phyloP scores from a whole-genome alignment of 106 monocot genomes.

The Cymbidium sinense region DNA sequence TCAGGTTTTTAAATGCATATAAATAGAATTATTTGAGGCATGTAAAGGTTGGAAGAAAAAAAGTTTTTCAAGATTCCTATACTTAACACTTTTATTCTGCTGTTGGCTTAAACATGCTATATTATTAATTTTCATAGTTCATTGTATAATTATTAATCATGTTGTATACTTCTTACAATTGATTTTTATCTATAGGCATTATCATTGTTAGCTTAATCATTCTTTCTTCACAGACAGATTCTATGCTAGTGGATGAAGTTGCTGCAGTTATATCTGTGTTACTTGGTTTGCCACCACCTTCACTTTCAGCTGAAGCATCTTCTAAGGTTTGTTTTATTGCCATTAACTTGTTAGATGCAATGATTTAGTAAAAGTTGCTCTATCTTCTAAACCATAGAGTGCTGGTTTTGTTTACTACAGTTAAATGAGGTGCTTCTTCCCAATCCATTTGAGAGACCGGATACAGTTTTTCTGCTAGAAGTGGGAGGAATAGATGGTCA shows the following conservation, averaged over 20 bases:
- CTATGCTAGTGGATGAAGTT: slow-evolving; percentile 44
- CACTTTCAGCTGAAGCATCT: slow-evolving; percentile 49
- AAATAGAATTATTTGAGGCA: background rate
- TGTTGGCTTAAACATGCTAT: background rate
- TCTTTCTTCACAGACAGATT: background rate
- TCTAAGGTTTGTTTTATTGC: slow-evolving; percentile 38
- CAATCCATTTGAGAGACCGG: slow-evolving; percentile 74
- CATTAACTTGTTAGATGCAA: background rate
- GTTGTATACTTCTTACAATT: background rate
- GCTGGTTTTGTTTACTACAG: slow-evolving; percentile 20
- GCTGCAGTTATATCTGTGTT: slow-evolving; percentile 61
- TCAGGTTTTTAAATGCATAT: background rate
- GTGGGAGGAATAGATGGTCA: slow-evolving; percentile 56
- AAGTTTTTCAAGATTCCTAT: background rate
- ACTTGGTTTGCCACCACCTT: slow-evolving; percentile 76
- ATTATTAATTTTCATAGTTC: background rate
- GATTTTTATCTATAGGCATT: background rate
- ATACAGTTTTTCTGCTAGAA: slow-evolving; percentile 65
- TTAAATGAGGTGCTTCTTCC: slow-evolving; percentile 63
- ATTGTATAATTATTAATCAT: background rate
- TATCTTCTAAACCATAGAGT: background rate
- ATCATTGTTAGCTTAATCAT: background rate
- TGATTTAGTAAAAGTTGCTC: background rate
- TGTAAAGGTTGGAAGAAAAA: background rate
- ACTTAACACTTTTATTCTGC: background rate